Percentiles rank a stretch among this genome's conserved stretches.
These are phyloP conservation scores for Ogataea pini DNA, from an alignment of 805 yeast genomes.

Conservation along the genomic window DNA sequence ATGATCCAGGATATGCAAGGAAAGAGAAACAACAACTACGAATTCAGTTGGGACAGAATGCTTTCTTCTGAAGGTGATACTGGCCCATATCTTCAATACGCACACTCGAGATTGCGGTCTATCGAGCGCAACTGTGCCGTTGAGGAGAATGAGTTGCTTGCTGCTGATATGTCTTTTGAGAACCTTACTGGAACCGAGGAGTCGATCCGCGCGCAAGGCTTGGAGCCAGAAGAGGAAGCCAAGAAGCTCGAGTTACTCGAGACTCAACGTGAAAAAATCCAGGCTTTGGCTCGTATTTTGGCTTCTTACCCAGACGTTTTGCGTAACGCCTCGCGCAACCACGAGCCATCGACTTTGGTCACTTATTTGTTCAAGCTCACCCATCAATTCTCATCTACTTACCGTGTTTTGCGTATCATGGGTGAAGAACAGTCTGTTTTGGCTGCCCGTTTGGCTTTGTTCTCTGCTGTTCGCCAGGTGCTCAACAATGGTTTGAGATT, in stretches of 20 bases:
- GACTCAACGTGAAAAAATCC: conserved; percentile 36
- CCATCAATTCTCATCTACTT: conserved; percentile 94
- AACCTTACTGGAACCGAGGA: conserved; percentile 34
- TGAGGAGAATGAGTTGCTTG: conserved; percentile 30
- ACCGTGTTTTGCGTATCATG: conserved; percentile 94
- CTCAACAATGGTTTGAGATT: conserved; percentile 85
- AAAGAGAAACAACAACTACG: conserved; percentile 93
- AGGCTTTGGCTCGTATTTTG: conserved; percentile 68
- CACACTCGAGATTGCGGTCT: conserved; percentile 94
- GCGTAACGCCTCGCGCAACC: conserved; percentile 76
- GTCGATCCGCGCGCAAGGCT: conserved; percentile 21
- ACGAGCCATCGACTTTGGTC: conserved; percentile 92
- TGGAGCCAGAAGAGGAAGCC: conserved; percentile 31
- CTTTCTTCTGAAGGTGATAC: conserved; percentile 98
- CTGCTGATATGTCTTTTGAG: conserved; percentile 34
- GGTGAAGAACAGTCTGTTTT: conserved; percentile 90
- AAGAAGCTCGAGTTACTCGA: conserved; percentile 34
- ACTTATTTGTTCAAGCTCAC: conserved; percentile 90
- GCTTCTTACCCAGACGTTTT: conserved; percentile 91
- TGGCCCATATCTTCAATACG: conserved; percentile 97
- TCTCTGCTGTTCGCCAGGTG: conserved; percentile 86
- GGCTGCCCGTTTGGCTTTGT: conserved; percentile 87
- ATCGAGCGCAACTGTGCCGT: conserved; percentile 83
- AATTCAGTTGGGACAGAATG: conserved; percentile 98
- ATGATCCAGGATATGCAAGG: conserved; percentile 99